Evolutionary conservation across 139 green algal species (phyloP), one percentile per base, ranked within the genome.

Genomic region (Tetratostichococcus sp.): DNA sequence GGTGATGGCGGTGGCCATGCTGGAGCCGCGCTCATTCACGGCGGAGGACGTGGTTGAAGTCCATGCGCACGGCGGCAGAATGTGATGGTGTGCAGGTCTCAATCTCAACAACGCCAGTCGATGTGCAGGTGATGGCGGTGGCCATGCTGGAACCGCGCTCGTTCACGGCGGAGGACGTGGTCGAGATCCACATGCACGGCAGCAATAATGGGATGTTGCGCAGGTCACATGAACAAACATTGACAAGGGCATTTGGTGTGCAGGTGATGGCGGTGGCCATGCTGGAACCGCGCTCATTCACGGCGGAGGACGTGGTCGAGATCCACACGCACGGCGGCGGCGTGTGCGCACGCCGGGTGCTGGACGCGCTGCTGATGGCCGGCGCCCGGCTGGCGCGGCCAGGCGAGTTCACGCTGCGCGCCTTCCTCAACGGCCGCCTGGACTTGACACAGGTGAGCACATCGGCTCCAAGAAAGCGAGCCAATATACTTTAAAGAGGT

Each of bases 381-480:
- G 95, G 95, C 0, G 92, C 90, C 4, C 82, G 95, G 28, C 82
- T 89, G 2, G 65, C 65, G 26, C 62, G 75, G 35, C 84, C 90
- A 1, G 95, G 95, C 1, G 95, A 99, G 86, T 99, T 99, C 87
- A 99, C 95, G 0, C 81, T 98, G 43, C 82, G 95, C 0, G 95
- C 95, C 17, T 98, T 98, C 78, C 83, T 99, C 23, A 98, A 98
- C 78, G 95, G 95, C n/a, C 84, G 94, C 31, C 76, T 97, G 62
- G 92, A 97, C 80, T 79, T 97, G 33, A 79, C 89, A 17, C 92
- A 97, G 84, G 89, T 86, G 58, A 34, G 6, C 6, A 5, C 22
- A 30, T 22, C 28, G 17, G 73, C 31, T 34, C 35, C 35, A 70
- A 76, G 8, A 8, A 50, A n/a, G n/a, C n/a, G n/a, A n/a, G n/a